Evolutionary conservation across 1,139 yeast species (phyloP).

Genomic region (Pichia sp.): DNA sequence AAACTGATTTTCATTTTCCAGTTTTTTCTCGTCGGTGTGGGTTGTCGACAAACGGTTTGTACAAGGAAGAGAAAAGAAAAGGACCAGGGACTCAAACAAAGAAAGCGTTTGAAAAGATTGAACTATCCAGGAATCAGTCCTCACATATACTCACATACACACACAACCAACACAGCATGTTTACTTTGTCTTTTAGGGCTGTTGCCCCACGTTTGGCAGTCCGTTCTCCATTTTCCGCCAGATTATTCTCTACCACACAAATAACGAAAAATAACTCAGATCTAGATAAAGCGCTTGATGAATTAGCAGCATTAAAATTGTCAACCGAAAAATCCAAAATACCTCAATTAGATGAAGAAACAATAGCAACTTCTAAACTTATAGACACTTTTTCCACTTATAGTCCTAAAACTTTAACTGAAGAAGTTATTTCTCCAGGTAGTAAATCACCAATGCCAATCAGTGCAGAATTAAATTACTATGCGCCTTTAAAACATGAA

Average conservation of each 20-base stretch:
- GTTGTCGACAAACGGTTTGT: too few relatives aligned
- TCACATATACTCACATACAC: too few relatives aligned
- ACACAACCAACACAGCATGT: too few relatives aligned
- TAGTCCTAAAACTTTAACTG: constrained; percentile 38
- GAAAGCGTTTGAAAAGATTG: too few relatives aligned
- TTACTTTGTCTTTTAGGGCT: not conserved
- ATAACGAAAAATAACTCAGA: constrained; percentile 9
- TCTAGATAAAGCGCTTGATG: constrained; percentile 23
- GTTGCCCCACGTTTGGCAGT: not conserved
- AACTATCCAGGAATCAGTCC: too few relatives aligned
- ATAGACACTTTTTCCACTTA: constrained; percentile 32
- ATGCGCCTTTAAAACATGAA: constrained; percentile 70
- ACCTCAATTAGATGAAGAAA: constrained; percentile 17
- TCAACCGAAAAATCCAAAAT: constrained; percentile 13
- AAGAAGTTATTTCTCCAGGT: constrained; percentile 31
- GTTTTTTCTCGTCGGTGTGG: too few relatives aligned
- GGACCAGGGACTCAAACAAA: too few relatives aligned
- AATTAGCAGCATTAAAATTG: constrained; percentile 24
- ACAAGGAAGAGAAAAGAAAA: too few relatives aligned
- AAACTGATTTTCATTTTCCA: too few relatives aligned
- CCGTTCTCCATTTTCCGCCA: not conserved
- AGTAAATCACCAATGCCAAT: constrained; percentile 60
- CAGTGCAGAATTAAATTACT: constrained; percentile 75
- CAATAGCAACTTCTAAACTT: constrained; percentile 20
- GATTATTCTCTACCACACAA: constrained; percentile 3